phyloP scores from a whole-genome alignment of 2,329 filamentous ascomycete genomes.

The Ophiostoma sp. region DNA sequence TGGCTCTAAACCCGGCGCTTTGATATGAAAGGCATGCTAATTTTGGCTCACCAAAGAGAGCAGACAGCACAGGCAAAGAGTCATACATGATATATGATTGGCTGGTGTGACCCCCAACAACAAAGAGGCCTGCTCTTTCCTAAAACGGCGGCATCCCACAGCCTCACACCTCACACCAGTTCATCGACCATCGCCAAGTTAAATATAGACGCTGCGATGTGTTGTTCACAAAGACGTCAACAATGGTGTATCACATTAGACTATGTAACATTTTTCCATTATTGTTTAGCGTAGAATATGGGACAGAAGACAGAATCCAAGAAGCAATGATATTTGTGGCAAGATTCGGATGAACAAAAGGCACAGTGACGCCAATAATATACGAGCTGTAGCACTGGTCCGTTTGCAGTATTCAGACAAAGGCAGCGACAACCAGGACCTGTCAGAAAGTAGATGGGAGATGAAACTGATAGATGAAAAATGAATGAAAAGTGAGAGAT shows the following conservation, averaged over 20 bases:
- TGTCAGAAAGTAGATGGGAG: too few relatives aligned
- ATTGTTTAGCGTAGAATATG: slow-evolving; percentile 21
- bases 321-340: too few relatives aligned
- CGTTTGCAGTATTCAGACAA: too few relatives aligned
- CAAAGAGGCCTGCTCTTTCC: background rate
- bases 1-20: background rate
- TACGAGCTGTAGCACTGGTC: too few relatives aligned
- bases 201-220: background rate
- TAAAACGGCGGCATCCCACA: background rate
- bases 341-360: too few relatives aligned
- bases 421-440: too few relatives aligned
- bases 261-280: slow-evolving; percentile 13
- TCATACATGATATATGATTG: background rate
- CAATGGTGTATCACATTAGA: background rate
- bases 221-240: background rate
- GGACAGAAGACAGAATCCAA: background rate
- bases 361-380: too few relatives aligned
- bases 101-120: background rate
- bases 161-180: background rate
- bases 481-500: too few relatives aligned
- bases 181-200: background rate
- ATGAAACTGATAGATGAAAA: too few relatives aligned
- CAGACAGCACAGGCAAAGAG: too few relatives aligned
- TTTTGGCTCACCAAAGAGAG: background rate
- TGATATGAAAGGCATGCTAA: background rate